Evolutionary conservation across 768 basidiomycete species (phyloP).

Genomic region (Russula sp.): DNA sequence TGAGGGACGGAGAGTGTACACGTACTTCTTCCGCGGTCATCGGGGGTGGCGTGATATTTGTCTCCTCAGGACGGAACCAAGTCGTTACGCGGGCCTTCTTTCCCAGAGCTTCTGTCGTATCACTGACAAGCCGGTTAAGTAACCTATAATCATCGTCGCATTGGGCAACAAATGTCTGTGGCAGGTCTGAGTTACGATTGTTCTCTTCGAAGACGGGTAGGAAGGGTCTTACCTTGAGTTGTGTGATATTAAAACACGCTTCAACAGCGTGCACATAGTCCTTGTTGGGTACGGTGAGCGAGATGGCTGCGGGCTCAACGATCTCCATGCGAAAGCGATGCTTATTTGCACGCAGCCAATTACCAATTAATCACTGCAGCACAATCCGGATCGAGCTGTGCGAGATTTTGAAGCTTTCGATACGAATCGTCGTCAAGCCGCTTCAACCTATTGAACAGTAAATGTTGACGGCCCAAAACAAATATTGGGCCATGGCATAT

Average conservation of each 20-base stretch:
- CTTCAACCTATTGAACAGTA: slow-evolving; percentile 43
- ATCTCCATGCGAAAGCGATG: slow-evolving; percentile 72
- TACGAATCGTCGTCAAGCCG: slow-evolving; percentile 53
- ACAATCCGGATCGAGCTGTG: slow-evolving; percentile 54
- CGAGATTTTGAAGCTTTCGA: slow-evolving; percentile 56
- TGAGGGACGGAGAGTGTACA: not conserved
- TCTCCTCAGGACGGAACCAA: slow-evolving; percentile 57
- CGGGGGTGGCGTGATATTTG: slow-evolving; percentile 47
- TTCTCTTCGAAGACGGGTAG: not conserved
- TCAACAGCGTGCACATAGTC: slow-evolving; percentile 69
- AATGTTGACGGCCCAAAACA: no score
- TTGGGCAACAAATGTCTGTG: slow-evolving; percentile 81
- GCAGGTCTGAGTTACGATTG: not conserved
- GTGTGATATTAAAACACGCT: slow-evolving; percentile 55
- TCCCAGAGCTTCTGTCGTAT: slow-evolving; percentile 52
- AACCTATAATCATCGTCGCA: slow-evolving; percentile 75
- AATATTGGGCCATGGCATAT: slow-evolving; percentile 19
- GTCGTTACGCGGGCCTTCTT: slow-evolving; percentile 55
- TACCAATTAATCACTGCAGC: slow-evolving; percentile 66
- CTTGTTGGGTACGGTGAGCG: slow-evolving; percentile 63
- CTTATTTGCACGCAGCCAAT: slow-evolving; percentile 75
- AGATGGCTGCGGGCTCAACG: slow-evolving; percentile 81
- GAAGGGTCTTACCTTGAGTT: slow-evolving; percentile 55
- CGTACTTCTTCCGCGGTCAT: slow-evolving; percentile 58
- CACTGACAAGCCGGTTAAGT: slow-evolving; percentile 67